Base-by-base conservation (phyloP, 2,329 filamentous ascomycete species). In the Dryadomyces quercus-mongolicae region DNA sequence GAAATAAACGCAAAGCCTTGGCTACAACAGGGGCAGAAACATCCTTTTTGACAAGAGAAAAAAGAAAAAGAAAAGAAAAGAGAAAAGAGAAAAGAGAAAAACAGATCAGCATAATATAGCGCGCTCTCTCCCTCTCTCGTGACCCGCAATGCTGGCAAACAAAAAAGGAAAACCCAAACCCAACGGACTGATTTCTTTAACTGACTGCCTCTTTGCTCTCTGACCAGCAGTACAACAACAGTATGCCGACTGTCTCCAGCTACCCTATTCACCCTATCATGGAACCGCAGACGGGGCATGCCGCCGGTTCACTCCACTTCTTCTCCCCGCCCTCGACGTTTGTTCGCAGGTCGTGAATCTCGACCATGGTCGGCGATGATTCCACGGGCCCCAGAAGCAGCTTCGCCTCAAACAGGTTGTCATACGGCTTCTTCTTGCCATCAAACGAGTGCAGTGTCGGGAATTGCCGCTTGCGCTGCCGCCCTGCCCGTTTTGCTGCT, bases 261-360 rank as follows among this genome's bases (percentile, higher is more conserved):
- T 36, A 53, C 5, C 22, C 36, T 20, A 59, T 58, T 31, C 21
- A 53, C 5, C 22, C 36, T 20, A 59, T 58, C 9, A 53, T 42
- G 22, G 56, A 45, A 15, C 66, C 66, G 61, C 78, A 82, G 44
- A 77, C 61, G 40, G 81, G 68, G 57, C 78, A 82, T 49, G 68
- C 64, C 36, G 75, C 63, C 4, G 70, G 70, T 62, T 81, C 76
- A 12, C 69, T 73, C 78, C 78, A 82, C 10, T 65, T 67, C 63
- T 75, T 78, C 36, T 73, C 71, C 2, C 76, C 76, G 10, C 71
- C 75, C 2, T 63, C 63, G 7, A 80, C 65, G 10, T 69, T 67
- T 34, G 71, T 62, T 49, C 78, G 70, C 48, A 80, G 64, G 59
- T 81, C 78, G 25, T 64, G 71, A 51, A 81, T 73, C 58, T 78